Base-by-base conservation (phyloP, 129 eudicot genomes). In the Pittosporum tobira region DNA sequence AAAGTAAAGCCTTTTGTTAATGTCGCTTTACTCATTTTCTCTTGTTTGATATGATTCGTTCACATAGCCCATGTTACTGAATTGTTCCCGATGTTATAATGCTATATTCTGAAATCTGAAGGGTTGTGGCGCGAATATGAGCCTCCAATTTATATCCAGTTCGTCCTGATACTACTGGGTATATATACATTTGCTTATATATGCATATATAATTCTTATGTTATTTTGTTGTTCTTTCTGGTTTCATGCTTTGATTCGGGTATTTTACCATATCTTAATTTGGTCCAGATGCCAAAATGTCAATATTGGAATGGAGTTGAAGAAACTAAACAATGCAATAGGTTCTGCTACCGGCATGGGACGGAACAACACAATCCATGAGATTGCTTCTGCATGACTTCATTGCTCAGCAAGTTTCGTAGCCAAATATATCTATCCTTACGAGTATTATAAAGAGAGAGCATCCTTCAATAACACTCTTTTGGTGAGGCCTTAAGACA, bases 51-150 rank as follows among this genome's bases (percentile, higher is more conserved):
- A 18, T 57, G 51, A 55, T 36, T 46, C 21, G 46, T 23, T 34
- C 20, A 26, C 36, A 40, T 30, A 20, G 7, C 36, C 30, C 42
- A 48, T 19, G 27, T 70, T 34, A 66, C 64, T 75, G 48, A 61
- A 48, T 56, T 51, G 13, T 62, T 46, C 25, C 19, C 9, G 28
- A 14, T 66, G 18, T n/a, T n/a, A n/a, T n/a, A n/a, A n/a, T n/a
- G n/a, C n/a, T n/a, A 34, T 63, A 18, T 46, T 70, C 36, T 76
- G 52, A n/a, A n/a, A n/a, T n/a, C n/a, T 74, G 59, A 61, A 81
- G 88, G 81, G 71, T 47, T 75, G 75, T 63, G 70, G 69, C 75
- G 73, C 40, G 83, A 79, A 9, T 75, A 74, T 69, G 85, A 75
- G 18, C 59, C 81, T 60, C 73, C 65, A 8, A 69, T 79, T 38